phyloP scores from a whole-genome alignment of 805 yeast species.

The Suhomyces sp. region DNA sequence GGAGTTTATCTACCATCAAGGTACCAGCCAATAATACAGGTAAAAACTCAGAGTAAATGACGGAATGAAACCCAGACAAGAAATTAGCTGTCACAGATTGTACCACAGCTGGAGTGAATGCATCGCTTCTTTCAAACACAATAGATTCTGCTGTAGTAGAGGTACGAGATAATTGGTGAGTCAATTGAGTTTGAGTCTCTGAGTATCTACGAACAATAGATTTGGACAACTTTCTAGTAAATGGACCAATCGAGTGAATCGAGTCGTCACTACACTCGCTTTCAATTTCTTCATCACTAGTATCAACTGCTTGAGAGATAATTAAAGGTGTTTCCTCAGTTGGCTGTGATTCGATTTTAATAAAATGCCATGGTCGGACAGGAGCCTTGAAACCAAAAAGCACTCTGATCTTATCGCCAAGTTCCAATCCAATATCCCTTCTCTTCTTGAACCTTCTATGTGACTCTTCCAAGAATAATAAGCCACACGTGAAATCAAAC shows the following conservation, averaged over 20 bases:
- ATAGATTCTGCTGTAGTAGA: neutral
- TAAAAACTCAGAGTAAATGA: slow-evolving; percentile 35
- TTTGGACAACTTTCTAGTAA: neutral
- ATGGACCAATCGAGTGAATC: neutral
- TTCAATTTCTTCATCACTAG: too few relatives aligned
- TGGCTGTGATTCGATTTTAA: too few relatives aligned
- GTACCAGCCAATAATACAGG: slow-evolving; percentile 39
- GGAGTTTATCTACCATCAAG: slow-evolving; percentile 22
- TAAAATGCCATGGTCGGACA: slow-evolving; percentile 21
- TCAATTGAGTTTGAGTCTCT: too few relatives aligned
- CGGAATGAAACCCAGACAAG: slow-evolving; percentile 31
- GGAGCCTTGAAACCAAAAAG: slow-evolving; percentile 19
- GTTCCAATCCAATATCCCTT: slow-evolving; percentile 45
- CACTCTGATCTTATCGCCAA: slow-evolving; percentile 37
- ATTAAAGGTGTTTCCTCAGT: neutral
- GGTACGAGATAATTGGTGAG: neutral
- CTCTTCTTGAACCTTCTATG: slow-evolving; percentile 38
- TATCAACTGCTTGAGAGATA: neutral
- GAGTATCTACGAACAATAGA: slow-evolving; percentile 1
- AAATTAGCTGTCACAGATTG: slow-evolving; percentile 22
- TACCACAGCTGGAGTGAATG: neutral
- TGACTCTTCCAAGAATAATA: slow-evolving; percentile 55
- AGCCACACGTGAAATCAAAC: slow-evolving; percentile 35
- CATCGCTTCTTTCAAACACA: neutral
- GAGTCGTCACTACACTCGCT: too few relatives aligned